Base-by-base conservation (phyloP, 2,329 filamentous ascomycete species). In the Epichloe aotearoae region DNA sequence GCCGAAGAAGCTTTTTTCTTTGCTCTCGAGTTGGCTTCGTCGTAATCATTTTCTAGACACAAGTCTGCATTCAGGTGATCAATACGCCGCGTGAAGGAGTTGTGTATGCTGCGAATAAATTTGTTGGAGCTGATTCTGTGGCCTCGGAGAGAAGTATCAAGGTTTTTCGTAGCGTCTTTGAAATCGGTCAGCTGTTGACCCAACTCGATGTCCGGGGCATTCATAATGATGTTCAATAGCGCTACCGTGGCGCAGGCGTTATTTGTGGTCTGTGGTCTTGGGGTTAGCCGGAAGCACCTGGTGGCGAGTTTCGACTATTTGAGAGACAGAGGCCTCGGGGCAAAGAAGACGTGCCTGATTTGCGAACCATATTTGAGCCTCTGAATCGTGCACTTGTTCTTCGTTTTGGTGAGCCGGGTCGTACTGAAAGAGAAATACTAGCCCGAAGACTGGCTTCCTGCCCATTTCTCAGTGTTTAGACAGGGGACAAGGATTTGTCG, bases 241-340 rank as follows among this genome's bases (percentile, higher is more conserved):
- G 93, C 89, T 44, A 96, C 80, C n/a, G 88, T 93, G 19, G 88
- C 93, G 67, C 93, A 98, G 26, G 88, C 84, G 65, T 95, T 95
- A 50, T 79, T 76, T 0, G 82, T 84, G 1, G 86, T 88, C 83
- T 91, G 48, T 11, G 10, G 33, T 17, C 30, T 10, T 10, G 17
- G 15, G 34, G 19, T 49, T 19, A 49, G 47, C 20, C n/a, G 19
- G n/a, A 12, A 37, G 19, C 23, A 33, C n/a, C 17, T 3, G 30
- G n/a, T 26, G 4, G 33, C 14, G n/a, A 6, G 23, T 15, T 30
- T 30, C 2, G 12, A 19, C 12, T 42, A 20, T 5, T 42, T 19
- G 23, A 10, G 23, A n/a, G 41, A 5, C 20, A 33, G 19, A 43
- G 14, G 19, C 39, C 30, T 42, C 19, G 10, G 26, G 5, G n/a